These are phyloP conservation scores for Boletus subcaerulescens DNA, from an alignment of 768 basidiomycete genomes.

Conservation along the genomic window DNA sequence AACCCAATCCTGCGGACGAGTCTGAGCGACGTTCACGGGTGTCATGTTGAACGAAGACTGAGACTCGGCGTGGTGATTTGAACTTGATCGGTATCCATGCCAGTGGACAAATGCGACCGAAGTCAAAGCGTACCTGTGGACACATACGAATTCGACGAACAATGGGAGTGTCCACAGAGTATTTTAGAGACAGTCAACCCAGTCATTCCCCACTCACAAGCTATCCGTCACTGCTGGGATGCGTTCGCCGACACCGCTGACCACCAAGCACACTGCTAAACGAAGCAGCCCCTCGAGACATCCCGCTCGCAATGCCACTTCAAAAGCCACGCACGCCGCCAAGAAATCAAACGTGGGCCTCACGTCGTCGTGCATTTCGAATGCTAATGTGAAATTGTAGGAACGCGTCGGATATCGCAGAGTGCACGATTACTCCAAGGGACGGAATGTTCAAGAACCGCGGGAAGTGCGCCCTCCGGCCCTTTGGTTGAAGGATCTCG, in stretches of 20 bases:
- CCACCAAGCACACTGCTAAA: constrained; percentile 3
- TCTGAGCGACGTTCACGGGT: constrained; percentile 22
- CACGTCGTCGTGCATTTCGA: background rate
- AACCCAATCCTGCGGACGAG: constrained; percentile 57
- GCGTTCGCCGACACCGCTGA: constrained; percentile 15
- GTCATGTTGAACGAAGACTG: constrained; percentile 6
- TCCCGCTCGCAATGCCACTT: constrained; percentile 9
- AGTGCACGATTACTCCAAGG: constrained; percentile 8
- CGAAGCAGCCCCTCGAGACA: constrained; percentile 9
- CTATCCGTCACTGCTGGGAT: constrained; percentile 1
- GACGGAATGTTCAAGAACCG: constrained; percentile 24
- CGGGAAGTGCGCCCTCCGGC: constrained; percentile 36
- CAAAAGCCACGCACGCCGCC: constrained; percentile 4
- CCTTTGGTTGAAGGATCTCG: constrained; percentile 38
- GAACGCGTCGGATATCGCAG: constrained; percentile 10
- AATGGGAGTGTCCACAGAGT: constrained; percentile 7
- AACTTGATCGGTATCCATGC: too few species aligned
- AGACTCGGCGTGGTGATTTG: too few species aligned
- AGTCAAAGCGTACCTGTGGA: constrained; percentile 1
- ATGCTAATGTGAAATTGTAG: constrained; percentile 12
- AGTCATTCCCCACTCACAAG: background rate
- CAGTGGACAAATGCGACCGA: background rate
- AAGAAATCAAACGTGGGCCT: constrained; percentile 10
- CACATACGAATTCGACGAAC: constrained; percentile 16
- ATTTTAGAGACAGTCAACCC: background rate